Evolutionary conservation across 2,329 filamentous ascomycete genomes (phyloP).

Genomic region (Xylariales sp.): DNA sequence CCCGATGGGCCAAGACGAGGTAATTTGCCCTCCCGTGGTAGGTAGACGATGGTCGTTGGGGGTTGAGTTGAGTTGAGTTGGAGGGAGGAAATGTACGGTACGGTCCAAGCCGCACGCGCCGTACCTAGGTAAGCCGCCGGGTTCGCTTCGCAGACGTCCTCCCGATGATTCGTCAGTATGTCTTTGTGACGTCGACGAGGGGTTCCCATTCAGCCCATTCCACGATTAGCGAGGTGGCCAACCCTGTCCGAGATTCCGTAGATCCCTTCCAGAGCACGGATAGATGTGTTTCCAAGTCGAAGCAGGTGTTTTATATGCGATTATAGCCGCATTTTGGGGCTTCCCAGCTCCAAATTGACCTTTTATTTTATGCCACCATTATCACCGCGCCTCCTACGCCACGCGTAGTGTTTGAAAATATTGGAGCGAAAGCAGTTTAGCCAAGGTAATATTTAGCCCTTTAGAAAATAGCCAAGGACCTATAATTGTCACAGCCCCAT

Average conservation of each 20-base stretch:
- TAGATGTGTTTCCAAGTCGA: too few relatives aligned
- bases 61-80: neutral
- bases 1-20: slow-evolving; percentile 7
- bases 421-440: neutral
- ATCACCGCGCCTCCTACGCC: neutral
- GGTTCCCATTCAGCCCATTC: neutral
- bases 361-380: neutral
- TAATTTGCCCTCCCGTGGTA: slow-evolving; percentile 10
- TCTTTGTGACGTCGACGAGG: slow-evolving; percentile 11
- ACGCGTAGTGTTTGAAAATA: neutral
- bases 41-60: slow-evolving; percentile 21
- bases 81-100: neutral
- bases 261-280: too few relatives aligned
- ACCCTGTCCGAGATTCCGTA: too few relatives aligned
- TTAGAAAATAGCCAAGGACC: too few relatives aligned
- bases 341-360: neutral
- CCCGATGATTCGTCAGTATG: neutral
- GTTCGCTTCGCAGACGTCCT: neutral
- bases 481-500: neutral
- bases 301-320: neutral
- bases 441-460: slow-evolving; percentile 5
- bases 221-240: too few relatives aligned
- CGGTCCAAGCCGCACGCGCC: slow-evolving; percentile 1
- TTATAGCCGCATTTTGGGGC: neutral
- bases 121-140: neutral